Base-by-base conservation (phyloP, 192 early-diverging fungal species). In the Entomortierella chlamydospora region DNA sequence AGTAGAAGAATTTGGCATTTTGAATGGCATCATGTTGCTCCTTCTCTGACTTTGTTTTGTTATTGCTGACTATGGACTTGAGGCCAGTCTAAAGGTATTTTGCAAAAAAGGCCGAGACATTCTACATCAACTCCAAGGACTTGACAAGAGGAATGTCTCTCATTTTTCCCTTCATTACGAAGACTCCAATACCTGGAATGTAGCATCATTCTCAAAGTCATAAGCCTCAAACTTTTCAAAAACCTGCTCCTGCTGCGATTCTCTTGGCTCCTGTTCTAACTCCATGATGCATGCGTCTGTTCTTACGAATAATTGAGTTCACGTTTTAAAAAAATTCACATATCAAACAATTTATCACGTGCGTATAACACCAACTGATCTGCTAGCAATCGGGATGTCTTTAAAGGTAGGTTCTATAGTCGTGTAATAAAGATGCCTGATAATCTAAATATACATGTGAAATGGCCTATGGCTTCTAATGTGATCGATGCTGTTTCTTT, bases 1-100 rank as follows among this genome's bases (percentile, higher is more conserved):
- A 78, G 30, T 78, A 78, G 59, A 78, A 78, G 56, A 58, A 70
- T 56, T 57, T 68, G 4, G 73, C 73, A 18, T 64, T 78, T 3
- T 63, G 31, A 3, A 78, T 47, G 28, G 73, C 73, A 1, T 78
- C 73, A 31, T 64, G 28, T 30, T 78, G 66, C 15, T 78, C 73
- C 54, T 64, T 37, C 43, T 57, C 66, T 1, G 67, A 41, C 56
- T 64, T 78, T 39, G 31, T 20, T 34, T 64, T 60, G 33, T 64
- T 64, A 54, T 53, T 70, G 12, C 25, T 31, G 11, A 78, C 29
- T 37, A 78, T 78, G 12, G 73, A 78, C 50, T 78, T 52, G 30
- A 78, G 57, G 2, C 73, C 73, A 9, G 54, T 51, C 73, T 76
- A 50, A 47, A n/a, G n/a, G n/a, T 13, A 41, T 41, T 9, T 47